Conservation (phyloP, 768 basidiomycete species). For the Sistotremastrum niveocremeum region DNA sequence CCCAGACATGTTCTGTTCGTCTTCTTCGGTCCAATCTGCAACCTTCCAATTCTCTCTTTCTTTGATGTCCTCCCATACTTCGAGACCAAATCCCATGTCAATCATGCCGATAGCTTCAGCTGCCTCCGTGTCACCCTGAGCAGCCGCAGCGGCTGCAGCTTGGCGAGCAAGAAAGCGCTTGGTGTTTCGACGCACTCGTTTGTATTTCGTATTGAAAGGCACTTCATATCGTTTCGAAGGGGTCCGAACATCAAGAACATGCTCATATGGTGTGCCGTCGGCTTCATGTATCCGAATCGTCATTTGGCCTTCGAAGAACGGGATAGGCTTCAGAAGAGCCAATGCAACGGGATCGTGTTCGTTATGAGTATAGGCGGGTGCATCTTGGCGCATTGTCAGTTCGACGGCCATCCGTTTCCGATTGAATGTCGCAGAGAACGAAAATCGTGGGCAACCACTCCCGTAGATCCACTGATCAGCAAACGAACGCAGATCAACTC, state of each 20-base stretch:
- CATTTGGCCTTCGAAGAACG: conserved; percentile 95
- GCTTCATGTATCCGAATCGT: conserved; percentile 98
- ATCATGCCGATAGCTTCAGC: conserved; percentile 89
- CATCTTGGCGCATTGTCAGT: conserved; percentile 83
- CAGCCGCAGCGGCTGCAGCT: conserved; percentile 84
- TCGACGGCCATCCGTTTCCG: conserved; percentile 98
- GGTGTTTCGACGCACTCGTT: conserved; percentile 88
- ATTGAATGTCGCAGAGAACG: conserved; percentile 84
- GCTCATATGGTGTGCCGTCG: conserved; percentile 97
- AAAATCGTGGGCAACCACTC: conserved; percentile 87
- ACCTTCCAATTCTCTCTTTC: conserved; percentile 94
- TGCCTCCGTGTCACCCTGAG: conserved; percentile 83
- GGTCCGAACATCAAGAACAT: conserved; percentile 83
- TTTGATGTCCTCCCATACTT: conserved; percentile 92
- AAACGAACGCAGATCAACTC: conserved; percentile 79
- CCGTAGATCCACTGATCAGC: conserved; percentile 99
- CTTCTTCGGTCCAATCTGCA: conserved; percentile 95
- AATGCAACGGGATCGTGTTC: conserved; percentile 58
- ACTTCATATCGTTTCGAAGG: conserved; percentile 92
- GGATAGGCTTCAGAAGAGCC: conserved; percentile 65
- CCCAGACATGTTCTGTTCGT: conserved; percentile 84
- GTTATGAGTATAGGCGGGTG: conserved; percentile 56
- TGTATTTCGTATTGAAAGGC: conserved; percentile 97
- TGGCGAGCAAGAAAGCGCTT: conserved; percentile 92
- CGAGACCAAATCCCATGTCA: conserved; percentile 86